A percentile compares a stretch with the other conserved stretches of the same genome.
phyloP scores from a whole-genome alignment of 768 basidiomycete species.

The Fomitopsis serialis region DNA sequence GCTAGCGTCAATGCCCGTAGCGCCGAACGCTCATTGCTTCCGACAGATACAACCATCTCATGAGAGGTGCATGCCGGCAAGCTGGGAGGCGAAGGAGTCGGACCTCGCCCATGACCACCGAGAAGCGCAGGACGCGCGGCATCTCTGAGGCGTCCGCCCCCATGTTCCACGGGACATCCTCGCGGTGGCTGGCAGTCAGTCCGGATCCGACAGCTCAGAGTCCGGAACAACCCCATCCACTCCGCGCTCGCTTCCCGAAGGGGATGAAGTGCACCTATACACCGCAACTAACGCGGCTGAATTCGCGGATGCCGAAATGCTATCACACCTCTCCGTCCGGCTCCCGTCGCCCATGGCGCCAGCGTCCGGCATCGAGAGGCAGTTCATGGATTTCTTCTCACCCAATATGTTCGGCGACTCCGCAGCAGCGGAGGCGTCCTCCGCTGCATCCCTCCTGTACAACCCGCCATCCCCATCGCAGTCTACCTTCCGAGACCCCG shows the following conservation, averaged over 20 bases:
- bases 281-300: conserved; percentile 1
- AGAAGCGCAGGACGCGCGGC: conserved; percentile 8
- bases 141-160: neutral
- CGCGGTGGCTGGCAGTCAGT: neutral
- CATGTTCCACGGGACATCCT: neutral
- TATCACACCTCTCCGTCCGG: conserved; percentile 1
- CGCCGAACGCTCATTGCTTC: conserved; percentile 5
- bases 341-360: neutral
- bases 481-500: conserved; percentile 1
- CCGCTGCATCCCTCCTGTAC: conserved; percentile 2
- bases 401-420: conserved; percentile 7
- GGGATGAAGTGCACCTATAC: neutral
- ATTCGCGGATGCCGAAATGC: conserved; percentile 2
- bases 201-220: neutral
- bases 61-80: conserved; percentile 10
- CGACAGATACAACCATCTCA: conserved; percentile 37
- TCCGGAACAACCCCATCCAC: neutral
- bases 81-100: conserved; percentile 6
- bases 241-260: neutral
- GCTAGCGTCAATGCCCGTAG: neutral
- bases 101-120: conserved; percentile 9
- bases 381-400: conserved; percentile 10
- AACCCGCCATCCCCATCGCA: conserved; percentile 1
- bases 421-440: conserved; percentile 3
- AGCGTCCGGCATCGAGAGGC: conserved; percentile 6